phyloP scores from a whole-genome alignment of 768 basidiomycete genomes.

The Ramaria rubella region DNA sequence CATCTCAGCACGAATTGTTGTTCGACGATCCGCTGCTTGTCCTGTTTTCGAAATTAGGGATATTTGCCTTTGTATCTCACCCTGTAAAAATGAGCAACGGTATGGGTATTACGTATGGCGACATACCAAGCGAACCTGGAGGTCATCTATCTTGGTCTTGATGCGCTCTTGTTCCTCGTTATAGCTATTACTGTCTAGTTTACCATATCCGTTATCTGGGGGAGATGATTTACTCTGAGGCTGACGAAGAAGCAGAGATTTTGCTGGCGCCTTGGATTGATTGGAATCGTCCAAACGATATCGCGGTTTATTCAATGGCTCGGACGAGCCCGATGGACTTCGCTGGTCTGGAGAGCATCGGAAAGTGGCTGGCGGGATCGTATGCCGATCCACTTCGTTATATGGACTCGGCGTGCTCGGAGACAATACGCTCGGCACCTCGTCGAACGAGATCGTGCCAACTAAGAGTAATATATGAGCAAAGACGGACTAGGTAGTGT shows the following conservation, averaged over 20 bases:
- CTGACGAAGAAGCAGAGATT: not conserved
- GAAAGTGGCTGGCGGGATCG: not conserved
- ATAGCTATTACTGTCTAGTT: not conserved
- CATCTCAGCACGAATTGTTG: not conserved
- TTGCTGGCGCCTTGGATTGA: not conserved
- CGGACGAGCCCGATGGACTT: not conserved
- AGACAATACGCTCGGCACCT: not conserved
- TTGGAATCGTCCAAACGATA: not conserved
- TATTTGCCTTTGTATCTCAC: not conserved
- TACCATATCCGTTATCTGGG: not conserved
- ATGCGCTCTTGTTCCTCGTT: slow-evolving; percentile 1
- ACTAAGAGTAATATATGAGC: not conserved
- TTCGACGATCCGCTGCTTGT: not conserved
- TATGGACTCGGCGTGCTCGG: not conserved
- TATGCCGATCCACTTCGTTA: not conserved
- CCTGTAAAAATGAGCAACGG: not conserved
- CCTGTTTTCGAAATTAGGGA: slow-evolving; percentile 4
- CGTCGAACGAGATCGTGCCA: not conserved
- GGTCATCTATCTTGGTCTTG: not conserved
- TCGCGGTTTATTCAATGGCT: not conserved
- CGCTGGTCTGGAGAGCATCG: not conserved
- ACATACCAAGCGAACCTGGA: slow-evolving; percentile 3
- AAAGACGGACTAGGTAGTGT: not conserved
- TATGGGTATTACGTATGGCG: too few relatives aligned
- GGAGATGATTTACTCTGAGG: not conserved